Conservation (phyloP, 2,329 filamentous ascomycete genomes). For the Annulohypoxylon truncatum region DNA sequence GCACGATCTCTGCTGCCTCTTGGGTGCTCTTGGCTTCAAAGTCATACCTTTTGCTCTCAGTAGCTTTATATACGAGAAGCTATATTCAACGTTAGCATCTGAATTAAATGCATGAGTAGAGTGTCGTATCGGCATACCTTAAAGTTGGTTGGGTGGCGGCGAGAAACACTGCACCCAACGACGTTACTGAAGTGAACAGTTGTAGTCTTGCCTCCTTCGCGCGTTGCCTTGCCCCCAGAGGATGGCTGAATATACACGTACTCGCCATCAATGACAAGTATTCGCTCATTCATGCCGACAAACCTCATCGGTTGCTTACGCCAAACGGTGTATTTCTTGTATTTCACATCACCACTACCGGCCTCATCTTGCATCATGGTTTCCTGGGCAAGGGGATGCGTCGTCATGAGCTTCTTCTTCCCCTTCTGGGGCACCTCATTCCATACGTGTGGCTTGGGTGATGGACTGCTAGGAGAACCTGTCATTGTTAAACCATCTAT, state of each 20-base stretch:
- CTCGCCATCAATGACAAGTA: conserved; percentile 84
- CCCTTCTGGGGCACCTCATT: conserved; percentile 61
- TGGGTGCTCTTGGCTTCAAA: conserved; percentile 80
- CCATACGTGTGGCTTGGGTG: conserved; percentile 72
- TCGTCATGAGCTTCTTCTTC: conserved; percentile 66
- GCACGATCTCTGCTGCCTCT: conserved; percentile 83
- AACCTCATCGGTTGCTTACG: conserved; percentile 87
- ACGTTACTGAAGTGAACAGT: conserved; percentile 86
- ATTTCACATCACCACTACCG: conserved; percentile 64
- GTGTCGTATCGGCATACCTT: conserved; percentile 63
- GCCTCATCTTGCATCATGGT: conserved; percentile 69
- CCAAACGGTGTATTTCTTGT: conserved; percentile 83
- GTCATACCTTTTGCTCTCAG: conserved; percentile 84
- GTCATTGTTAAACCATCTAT: conserved; percentile 77
- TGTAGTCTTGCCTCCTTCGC: conserved; percentile 77
- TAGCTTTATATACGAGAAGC: conserved; percentile 78
- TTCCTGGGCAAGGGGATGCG: conserved; percentile 75
- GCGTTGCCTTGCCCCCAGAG: conserved; percentile 72
- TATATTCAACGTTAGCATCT: conserved; percentile 47
- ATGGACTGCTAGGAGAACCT: conserved; percentile 75
- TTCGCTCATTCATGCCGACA: conserved; percentile 78
- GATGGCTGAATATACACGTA: conserved; percentile 87
- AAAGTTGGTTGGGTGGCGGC: conserved; percentile 84
- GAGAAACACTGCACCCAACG: conserved; percentile 82
- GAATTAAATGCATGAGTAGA: background rate